These are phyloP conservation scores for Pyrenula massariospora DNA, from an alignment of 495 filamentous ascomycete genomes.

Conservation along the genomic window DNA sequence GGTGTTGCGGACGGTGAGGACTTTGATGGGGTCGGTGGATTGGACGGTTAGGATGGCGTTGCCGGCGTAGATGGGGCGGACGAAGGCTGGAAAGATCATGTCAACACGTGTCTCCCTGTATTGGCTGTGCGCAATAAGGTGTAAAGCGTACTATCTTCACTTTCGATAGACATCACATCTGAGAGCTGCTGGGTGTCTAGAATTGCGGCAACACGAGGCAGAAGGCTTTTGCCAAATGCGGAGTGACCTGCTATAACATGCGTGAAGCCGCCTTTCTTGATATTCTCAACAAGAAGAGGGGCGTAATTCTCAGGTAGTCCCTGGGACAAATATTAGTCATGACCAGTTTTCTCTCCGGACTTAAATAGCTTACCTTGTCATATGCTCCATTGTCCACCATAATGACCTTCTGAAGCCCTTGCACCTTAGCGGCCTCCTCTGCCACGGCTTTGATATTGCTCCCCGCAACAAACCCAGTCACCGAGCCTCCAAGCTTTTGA, in stretches of 20 bases:
- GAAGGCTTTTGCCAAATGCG: constrained; percentile 90
- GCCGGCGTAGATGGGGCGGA: constrained; percentile 93
- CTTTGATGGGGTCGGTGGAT: constrained; percentile 72
- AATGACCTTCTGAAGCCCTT: constrained; percentile 83
- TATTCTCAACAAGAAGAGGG: constrained; percentile 86
- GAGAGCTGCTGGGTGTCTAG: constrained; percentile 88
- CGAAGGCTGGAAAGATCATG: constrained; percentile 47
- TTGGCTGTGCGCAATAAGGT: background rate
- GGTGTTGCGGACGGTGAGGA: constrained; percentile 86
- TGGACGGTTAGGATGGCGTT: constrained; percentile 97
- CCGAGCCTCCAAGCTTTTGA: constrained; percentile 68
- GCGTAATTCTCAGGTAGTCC: constrained; percentile 90
- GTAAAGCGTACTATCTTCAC: constrained; percentile 60
- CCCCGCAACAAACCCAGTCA: constrained; percentile 86
- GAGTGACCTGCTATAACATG: constrained; percentile 86
- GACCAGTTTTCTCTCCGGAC: background rate
- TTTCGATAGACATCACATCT: constrained; percentile 76
- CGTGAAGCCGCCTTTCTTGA: constrained; percentile 85
- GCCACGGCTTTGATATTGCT: constrained; percentile 67
- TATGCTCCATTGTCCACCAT: constrained; percentile 81
- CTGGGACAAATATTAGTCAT: constrained; percentile 26
- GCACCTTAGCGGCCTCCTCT: constrained; percentile 76
- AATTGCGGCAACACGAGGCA: constrained; percentile 91
- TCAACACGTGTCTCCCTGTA: no score
- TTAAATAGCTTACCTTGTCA: constrained; percentile 54